Conservation (phyloP, 2,329 filamentous ascomycete genomes). For the Rutstroemia sp. region DNA sequence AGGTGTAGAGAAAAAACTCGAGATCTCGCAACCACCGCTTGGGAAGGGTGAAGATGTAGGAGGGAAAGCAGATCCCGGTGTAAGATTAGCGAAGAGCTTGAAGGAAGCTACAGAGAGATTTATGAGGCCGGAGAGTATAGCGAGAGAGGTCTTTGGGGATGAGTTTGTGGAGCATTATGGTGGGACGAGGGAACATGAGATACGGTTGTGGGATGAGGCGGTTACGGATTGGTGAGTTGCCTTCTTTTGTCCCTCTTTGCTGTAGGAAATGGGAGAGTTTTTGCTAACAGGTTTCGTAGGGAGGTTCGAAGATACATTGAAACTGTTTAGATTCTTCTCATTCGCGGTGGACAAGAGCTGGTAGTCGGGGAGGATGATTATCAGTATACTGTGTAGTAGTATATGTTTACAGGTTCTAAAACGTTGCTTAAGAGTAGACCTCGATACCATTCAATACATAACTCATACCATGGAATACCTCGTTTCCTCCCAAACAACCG, state of each 20-base stretch:
- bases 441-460: too few relatives aligned
- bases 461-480: too few relatives aligned
- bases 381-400: too few relatives aligned
- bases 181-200: constrained; percentile 86
- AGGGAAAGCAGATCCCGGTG: constrained; percentile 60
- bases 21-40: constrained; percentile 73
- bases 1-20: constrained; percentile 85
- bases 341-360: too few relatives aligned
- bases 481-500: too few relatives aligned
- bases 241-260: background rate
- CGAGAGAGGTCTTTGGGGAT: constrained; percentile 89
- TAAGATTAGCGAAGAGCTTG: constrained; percentile 73
- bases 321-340: constrained; percentile 34
- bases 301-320: constrained; percentile 74
- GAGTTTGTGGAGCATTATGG: constrained; percentile 94
- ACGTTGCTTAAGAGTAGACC: too few relatives aligned
- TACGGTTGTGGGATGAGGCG: constrained; percentile 86
- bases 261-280: background rate
- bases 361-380: too few relatives aligned
- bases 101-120: constrained; percentile 80
- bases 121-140: constrained; percentile 69
- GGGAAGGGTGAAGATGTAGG: constrained; percentile 81
- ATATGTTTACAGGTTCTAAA: too few relatives aligned
- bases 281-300: constrained; percentile 37
- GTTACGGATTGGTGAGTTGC: constrained; percentile 82